Percentiles rank a stretch among this genome's conserved stretches.
These are phyloP conservation scores for Suaeda aralocaspica DNA, from an alignment of 148 eudicot species.

Conservation along the genomic window DNA sequence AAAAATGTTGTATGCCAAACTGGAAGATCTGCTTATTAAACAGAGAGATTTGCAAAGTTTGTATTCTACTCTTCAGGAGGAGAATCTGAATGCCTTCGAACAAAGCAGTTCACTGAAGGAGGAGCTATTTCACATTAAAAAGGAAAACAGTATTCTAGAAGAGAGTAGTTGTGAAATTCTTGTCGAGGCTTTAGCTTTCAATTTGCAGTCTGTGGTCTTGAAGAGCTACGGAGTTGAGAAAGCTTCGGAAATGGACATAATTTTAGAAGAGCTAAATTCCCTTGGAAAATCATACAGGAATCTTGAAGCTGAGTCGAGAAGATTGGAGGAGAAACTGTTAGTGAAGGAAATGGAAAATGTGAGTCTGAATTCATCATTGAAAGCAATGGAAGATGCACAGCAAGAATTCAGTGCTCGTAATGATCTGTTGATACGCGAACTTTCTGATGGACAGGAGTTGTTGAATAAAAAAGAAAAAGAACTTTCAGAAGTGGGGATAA, in stretches of 20 bases:
- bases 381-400: conserved; percentile 45
- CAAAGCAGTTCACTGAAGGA: conserved; percentile 38
- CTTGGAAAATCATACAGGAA: conserved; percentile 39
- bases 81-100: conserved; percentile 30
- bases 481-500: conserved; percentile 37
- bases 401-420: conserved; percentile 41
- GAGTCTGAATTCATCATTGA: conserved; percentile 38
- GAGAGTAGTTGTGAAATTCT: conserved; percentile 42
- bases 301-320: conserved; percentile 46
- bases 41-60: conserved; percentile 37
- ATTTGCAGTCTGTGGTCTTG: conserved; percentile 40
- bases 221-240: conserved; percentile 49
- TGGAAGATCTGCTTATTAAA: conserved; percentile 30
- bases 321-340: conserved; percentile 38
- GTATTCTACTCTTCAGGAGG: conserved; percentile 32
- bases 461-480: conserved; percentile 40
- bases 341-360: conserved; percentile 55
- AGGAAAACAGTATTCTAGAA: conserved; percentile 41
- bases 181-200: conserved; percentile 37
- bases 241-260: conserved; percentile 33
- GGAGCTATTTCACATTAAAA: conserved; percentile 35
- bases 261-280: conserved; percentile 36
- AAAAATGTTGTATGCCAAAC: conserved; percentile 38
- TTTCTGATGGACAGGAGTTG: conserved; percentile 31
- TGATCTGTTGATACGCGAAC: conserved; percentile 37